A percentile compares a stretch with the other conserved stretches of the same genome.
Evolutionary conservation across 345 rosid species (phyloP).

Genomic region (Eucalyptus polyanthemos): DNA sequence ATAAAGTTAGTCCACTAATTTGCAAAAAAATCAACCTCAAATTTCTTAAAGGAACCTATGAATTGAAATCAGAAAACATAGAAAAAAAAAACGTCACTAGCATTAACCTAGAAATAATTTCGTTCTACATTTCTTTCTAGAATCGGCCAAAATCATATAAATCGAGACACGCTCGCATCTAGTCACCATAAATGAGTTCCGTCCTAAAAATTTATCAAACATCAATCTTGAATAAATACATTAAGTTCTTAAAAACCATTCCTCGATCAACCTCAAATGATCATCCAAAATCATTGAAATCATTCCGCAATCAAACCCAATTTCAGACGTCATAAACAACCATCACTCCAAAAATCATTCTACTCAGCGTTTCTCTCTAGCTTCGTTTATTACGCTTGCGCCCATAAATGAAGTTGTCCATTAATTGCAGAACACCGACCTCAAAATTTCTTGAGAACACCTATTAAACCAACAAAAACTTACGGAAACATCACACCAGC

Average conservation of each 20-base stretch:
- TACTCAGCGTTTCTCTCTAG: not conserved
- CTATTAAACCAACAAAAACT: not conserved
- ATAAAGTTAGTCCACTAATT: not conserved
- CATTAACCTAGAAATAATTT: too few species aligned
- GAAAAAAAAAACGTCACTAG: not conserved
- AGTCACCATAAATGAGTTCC: not conserved
- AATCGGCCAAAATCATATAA: too few species aligned
- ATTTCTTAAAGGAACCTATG: not conserved
- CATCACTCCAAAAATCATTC: not conserved
- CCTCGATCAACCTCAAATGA: not conserved
- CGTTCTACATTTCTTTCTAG: too few species aligned
- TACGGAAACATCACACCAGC: not conserved
- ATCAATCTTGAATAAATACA: not conserved
- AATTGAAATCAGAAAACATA: too few species aligned
- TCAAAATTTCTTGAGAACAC: not conserved
- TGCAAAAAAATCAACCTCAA: not conserved
- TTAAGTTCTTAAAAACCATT: not conserved
- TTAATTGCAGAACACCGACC: not conserved
- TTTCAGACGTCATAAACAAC: not conserved
- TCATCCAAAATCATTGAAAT: not conserved
- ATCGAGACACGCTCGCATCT: not conserved
- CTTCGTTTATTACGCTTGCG: not conserved
- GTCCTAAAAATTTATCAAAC: not conserved
- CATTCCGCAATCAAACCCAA: not conserved
- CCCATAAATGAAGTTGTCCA: not conserved